phyloP scores from a whole-genome alignment of 768 basidiomycete species.

The Pulveroboletus ravenelii region DNA sequence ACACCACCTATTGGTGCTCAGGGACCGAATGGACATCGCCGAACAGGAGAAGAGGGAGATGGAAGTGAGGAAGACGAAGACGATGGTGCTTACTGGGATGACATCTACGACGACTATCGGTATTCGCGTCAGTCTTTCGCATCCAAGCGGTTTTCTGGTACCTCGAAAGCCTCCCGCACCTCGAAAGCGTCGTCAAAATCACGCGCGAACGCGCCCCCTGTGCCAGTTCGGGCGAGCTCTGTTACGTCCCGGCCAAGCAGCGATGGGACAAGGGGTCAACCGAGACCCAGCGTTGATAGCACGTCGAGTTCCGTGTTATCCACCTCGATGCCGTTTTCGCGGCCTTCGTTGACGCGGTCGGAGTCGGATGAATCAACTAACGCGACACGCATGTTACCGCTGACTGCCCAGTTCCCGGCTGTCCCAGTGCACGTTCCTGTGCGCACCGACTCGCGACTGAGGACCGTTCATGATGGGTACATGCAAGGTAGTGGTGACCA shows the following conservation, averaged over 20 bases:
- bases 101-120: constrained; percentile 79
- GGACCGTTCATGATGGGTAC: constrained; percentile 25
- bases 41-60: constrained; percentile 2
- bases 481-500: constrained; percentile 18
- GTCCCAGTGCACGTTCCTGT: constrained; percentile 29
- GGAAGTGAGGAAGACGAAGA: constrained; percentile 24
- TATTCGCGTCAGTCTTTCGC: constrained; percentile 61
- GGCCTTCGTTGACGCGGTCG: constrained; percentile 20
- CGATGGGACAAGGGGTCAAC: constrained; percentile 14
- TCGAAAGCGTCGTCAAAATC: constrained; percentile 26
- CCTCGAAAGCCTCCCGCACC: constrained; percentile 15
- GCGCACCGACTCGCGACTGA: constrained; percentile 30
- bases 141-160: constrained; percentile 21
- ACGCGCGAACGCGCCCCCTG: constrained; percentile 22
- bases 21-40: not conserved
- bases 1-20: constrained; percentile 13
- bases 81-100: constrained; percentile 55
- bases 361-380: constrained; percentile 23
- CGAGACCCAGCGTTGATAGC: constrained; percentile 27
- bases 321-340: constrained; percentile 10
- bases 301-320: constrained; percentile 17
- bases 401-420: constrained; percentile 30
- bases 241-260: constrained; percentile 20
- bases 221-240: constrained; percentile 18
- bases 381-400: constrained; percentile 14